These are phyloP conservation scores for Tausonia pullulans DNA, from an alignment of 1,284 basidiomycete genomes.

Conservation along the genomic window DNA sequence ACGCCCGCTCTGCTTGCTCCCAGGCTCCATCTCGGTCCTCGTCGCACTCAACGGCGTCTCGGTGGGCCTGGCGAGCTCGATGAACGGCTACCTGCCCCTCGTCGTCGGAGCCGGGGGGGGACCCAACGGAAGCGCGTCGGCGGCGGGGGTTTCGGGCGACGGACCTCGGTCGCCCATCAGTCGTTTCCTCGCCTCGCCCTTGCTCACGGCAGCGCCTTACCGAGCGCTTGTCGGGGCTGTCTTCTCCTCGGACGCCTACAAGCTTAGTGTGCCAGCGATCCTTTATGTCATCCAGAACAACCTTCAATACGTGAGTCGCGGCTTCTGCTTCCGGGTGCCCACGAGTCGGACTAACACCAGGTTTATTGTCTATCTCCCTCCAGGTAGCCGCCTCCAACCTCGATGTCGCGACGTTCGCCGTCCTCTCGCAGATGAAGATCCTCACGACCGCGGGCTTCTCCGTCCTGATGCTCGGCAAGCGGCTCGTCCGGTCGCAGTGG, in stretches of 20 bases:
- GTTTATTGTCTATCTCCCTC: background rate
- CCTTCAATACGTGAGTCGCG: conserved; percentile 42
- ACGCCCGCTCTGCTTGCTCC: too few species aligned
- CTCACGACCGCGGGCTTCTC: conserved; percentile 82
- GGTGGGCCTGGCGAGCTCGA: too few species aligned
- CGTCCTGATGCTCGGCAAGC: conserved; percentile 63
- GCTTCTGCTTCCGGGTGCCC: too few species aligned
- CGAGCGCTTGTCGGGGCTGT: conserved; percentile 35
- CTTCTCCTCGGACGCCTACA: conserved; percentile 75
- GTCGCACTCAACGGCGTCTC: conserved; percentile 38
- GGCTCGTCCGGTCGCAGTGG: conserved; percentile 61
- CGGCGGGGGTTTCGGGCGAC: too few species aligned
- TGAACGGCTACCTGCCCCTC: too few species aligned
- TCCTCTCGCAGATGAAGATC: conserved; percentile 85
- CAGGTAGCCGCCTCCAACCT: conserved; percentile 78
- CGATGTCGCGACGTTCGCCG: conserved; percentile 67
- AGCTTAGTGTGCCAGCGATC: conserved; percentile 77
- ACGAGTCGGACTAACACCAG: background rate
- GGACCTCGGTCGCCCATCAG: too few species aligned
- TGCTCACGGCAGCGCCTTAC: conserved; percentile 9
- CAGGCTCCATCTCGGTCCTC: conserved; percentile 54
- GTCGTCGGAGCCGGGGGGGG: too few species aligned
- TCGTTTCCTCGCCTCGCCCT: too few species aligned
- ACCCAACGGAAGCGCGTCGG: too few species aligned
- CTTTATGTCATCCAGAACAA: conserved; percentile 71